phyloP scores from a whole-genome alignment of 2,329 filamentous ascomycete genomes.

The Claviceps africana region DNA sequence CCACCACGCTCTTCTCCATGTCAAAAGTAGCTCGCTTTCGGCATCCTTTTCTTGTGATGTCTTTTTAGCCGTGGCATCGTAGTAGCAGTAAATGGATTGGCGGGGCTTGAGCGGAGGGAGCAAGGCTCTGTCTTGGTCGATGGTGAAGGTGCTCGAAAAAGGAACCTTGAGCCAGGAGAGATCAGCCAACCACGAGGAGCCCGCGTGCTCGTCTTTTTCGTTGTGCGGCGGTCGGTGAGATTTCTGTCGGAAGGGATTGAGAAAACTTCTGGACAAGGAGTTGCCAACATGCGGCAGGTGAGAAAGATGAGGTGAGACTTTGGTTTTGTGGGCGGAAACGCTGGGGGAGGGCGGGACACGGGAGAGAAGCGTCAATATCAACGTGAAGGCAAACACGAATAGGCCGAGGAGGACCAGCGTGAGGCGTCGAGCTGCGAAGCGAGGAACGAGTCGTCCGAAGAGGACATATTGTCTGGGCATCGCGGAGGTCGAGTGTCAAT shows the following conservation, averaged over 20 bases:
- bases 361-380: constrained; percentile 38
- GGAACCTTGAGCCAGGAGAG: constrained; percentile 77
- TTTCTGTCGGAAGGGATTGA: constrained; percentile 55
- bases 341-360: constrained; percentile 33
- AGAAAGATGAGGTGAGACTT: constrained; percentile 29
- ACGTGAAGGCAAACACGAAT: constrained; percentile 38
- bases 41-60: constrained; percentile 52
- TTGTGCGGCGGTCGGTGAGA: constrained; percentile 61
- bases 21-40: constrained; percentile 65
- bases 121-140: constrained; percentile 72
- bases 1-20: constrained; percentile 93
- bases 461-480: constrained; percentile 21
- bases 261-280: constrained; percentile 32
- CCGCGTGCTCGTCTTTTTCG: constrained; percentile 64
- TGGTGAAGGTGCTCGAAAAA: constrained; percentile 66
- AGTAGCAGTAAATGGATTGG: constrained; percentile 79
- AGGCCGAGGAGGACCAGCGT: constrained; percentile 36
- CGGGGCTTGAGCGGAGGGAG: constrained; percentile 62
- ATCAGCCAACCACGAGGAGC: constrained; percentile 73
- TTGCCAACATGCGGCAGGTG: constrained; percentile 13
- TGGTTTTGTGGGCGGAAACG: constrained; percentile 35
- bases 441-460: constrained; percentile 34
- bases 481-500: background rate
- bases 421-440: constrained; percentile 37
- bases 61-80: constrained; percentile 53